Percentiles rank a stretch among this genome's conserved stretches.
Conservation (phyloP, 2,329 filamentous ascomycete species). For the Aureobasidium sp. region DNA sequence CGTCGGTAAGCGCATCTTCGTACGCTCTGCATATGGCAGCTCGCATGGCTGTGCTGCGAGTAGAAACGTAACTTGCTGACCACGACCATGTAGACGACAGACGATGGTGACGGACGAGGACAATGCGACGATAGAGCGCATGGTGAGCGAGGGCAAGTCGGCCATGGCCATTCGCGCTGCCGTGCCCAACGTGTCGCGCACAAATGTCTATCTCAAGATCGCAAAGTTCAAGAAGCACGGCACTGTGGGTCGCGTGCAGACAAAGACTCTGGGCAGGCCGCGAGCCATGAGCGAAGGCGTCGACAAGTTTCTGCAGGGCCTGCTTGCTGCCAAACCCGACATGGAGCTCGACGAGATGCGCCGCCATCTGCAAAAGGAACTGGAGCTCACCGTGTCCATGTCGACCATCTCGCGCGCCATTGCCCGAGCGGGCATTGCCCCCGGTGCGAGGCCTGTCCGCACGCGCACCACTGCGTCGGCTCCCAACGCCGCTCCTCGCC, state of each 20-base stretch:
- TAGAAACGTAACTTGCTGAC: neutral
- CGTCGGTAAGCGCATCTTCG: neutral
- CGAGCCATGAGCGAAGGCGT: slow-evolving; percentile 9
- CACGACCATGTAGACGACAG: neutral
- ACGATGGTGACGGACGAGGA: slow-evolving; percentile 8
- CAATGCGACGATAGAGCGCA: slow-evolving; percentile 11
- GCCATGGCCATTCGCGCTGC: slow-evolving; percentile 12
- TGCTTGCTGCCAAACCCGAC: slow-evolving; percentile 11
- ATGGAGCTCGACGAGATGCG: slow-evolving; percentile 15
- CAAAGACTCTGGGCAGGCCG: slow-evolving; percentile 11
- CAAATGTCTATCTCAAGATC: slow-evolving; percentile 14
- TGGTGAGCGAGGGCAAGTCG: slow-evolving; percentile 9
- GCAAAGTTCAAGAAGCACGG: slow-evolving; percentile 13
- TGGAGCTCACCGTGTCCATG: slow-evolving; percentile 11
- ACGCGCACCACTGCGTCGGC: neutral
- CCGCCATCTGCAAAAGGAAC: slow-evolving; percentile 5
- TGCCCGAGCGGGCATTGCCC: neutral
- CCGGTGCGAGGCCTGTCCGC: neutral
- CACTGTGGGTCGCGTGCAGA: slow-evolving; percentile 12
- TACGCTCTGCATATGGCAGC: neutral
- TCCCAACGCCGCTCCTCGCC: neutral
- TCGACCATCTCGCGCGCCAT: slow-evolving; percentile 13
- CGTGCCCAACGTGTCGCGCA: slow-evolving; percentile 12
- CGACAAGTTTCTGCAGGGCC: slow-evolving; percentile 12
- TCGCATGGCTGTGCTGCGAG: neutral